Evolutionary conservation across 202 grass and related monocot genomes (phyloP), one percentile per base, ranked within the genome.

Genomic region (Brachypodium distachyon): DNA sequence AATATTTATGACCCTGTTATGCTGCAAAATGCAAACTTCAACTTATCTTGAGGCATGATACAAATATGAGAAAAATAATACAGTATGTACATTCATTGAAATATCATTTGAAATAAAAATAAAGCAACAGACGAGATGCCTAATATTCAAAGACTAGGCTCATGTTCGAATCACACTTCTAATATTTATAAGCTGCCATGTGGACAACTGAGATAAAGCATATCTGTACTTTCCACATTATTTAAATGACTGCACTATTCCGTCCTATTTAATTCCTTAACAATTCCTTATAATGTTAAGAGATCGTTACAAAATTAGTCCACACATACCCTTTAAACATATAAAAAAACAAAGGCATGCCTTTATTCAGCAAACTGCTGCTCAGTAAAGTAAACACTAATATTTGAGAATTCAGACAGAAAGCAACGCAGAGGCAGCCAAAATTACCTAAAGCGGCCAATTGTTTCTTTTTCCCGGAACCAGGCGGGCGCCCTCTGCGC

Each of bases 391-490:
- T 26, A 16, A 47, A 37, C 23, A 7, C n/a, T 50, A 2, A 14
- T 23, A 55, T 54, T 70, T 63, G 9, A 16, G 55, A 76, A 48
- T 56, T 61, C 29, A 76, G 70, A 40, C 26, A 34, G 17, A 39
- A 68, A 77, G 40, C 44, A 71, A 33, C 2, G 37, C 42, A 73
- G 57, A 17, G 57, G 73, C 31, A 67, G 32, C 56, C 43, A 62
- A 42, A 73, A 84, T 93, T 90, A 99, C 96, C 96, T 84, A 99
- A 73, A 71, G 92, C 92, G 11, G 86, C 81, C 14, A 99, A 85
- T 13, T 99, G 96, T 53, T 87, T 88, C 81, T 96, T 96, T n/a
- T 93, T 99, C 19, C 91, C 87, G 0, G 96, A 96, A 11, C 92
- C 96, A 18, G 85, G 92, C 2, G 96, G 92, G 0, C 96, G 86